Evolutionary conservation across 257 asterid genomes (phyloP).

Genomic region (Primulina huaijiensis): DNA sequence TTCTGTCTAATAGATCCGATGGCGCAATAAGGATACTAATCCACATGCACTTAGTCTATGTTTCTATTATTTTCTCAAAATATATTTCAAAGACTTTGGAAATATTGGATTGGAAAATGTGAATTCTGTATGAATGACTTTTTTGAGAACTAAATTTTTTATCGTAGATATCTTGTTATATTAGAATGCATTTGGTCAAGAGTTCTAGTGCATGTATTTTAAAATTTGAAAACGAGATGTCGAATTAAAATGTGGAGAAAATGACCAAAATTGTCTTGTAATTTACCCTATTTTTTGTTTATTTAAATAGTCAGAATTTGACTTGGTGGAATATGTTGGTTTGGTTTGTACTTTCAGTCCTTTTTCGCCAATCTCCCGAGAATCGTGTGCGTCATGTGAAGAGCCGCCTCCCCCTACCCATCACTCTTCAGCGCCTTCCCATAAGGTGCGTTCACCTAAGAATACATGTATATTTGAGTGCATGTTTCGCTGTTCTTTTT

Average conservation of each 20-base stretch:
- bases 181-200: background rate
- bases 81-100: background rate
- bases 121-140: no score
- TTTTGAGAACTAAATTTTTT: background rate
- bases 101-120: background rate
- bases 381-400: background rate
- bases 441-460: conserved; percentile 40
- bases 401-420: conserved; percentile 34
- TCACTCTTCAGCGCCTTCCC: conserved; percentile 77
- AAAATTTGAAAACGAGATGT: no score
- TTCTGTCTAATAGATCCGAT: background rate
- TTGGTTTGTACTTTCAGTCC: background rate
- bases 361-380: background rate
- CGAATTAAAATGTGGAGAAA: no score
- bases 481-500: no score
- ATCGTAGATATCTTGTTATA: background rate
- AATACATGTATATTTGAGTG: background rate
- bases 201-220: background rate
- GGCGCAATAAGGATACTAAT: background rate
- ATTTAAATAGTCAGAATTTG: background rate
- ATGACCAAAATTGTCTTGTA: no score
- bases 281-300: no score
- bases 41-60: background rate
- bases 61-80: background rate
- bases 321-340: background rate